Evolutionary conservation across 306 rosid genomes (phyloP), one percentile per base, ranked within the genome.

Genomic region (Castanea crenata): DNA sequence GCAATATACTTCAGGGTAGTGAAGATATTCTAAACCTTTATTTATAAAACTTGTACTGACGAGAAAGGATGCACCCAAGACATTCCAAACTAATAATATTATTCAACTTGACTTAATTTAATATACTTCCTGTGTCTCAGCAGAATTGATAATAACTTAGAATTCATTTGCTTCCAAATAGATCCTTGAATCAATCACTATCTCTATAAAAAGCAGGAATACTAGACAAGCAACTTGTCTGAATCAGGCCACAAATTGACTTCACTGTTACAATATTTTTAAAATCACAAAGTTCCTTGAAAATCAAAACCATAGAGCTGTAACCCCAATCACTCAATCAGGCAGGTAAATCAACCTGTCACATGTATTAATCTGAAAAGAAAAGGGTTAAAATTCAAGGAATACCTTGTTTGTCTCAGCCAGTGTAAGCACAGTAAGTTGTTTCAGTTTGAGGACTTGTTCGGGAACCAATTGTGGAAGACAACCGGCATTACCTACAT

Each of bases 391-490:
- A 8, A 76, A 75, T 51, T 35, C 59, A 64, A 63, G 74, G 73
- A 62, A 38, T 88, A 89, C 99, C 94, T 95, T 92, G 89, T 89
- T 74, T 14, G 92, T 90, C 88, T 91, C 98, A 4, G 98, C 92
- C 86, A 95, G 83, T n/a, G 99, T 92, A 79, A 95, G 99, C 64
- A 95, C 97, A n/a, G 99, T 95, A 74, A 95, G 97, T 80, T 95
- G 99, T 90, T 87, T 95, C 41, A 95, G 87, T 86, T 95, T 95
- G 62, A 95, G 90, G 81, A 85, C 85, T 84, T 95, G 99, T 74
- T 91, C 98, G 76, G 97, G 84, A 59, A 79, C 32, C 88, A 95
- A 83, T 51, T 89, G 90, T 4, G 89, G 97, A 75, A 89, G 88
- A 68, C 67, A 81, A 27, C 81, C 87, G 59, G 93, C 86, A 82